A percentile compares a stretch with the other conserved stretches of the same genome.
These are phyloP conservation scores for Dactylellina haptotyla DNA, from an alignment of 2,329 filamentous ascomycete species.

Conservation along the genomic window DNA sequence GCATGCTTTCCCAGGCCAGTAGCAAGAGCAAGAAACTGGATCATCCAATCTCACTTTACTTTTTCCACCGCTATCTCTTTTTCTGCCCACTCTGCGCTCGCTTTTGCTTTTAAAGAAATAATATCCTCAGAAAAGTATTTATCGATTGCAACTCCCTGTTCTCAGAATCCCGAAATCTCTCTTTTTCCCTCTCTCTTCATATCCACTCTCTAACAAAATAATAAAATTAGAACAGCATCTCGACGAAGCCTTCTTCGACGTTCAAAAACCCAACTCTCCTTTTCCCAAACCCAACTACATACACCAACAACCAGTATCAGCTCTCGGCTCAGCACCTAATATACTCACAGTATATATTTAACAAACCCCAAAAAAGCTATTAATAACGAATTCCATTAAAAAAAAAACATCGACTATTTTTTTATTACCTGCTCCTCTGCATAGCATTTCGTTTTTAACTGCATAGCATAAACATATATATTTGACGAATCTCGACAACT, in stretches of 20 bases:
- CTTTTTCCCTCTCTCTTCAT: conserved; percentile 11
- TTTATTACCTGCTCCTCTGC: conserved; percentile 13
- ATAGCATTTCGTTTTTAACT: conserved; percentile 18
- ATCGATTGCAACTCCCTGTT: conserved; percentile 53
- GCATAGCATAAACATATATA: conserved; percentile 17
- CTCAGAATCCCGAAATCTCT: conserved; percentile 32
- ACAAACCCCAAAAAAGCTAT: conserved; percentile 30
- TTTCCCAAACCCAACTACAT: conserved; percentile 33
- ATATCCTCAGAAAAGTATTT: conserved; percentile 53
- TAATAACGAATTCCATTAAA: conserved; percentile 51
- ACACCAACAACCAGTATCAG: conserved; percentile 17
- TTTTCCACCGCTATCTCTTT: conserved; percentile 33
- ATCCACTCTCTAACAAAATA: conserved; percentile 34
- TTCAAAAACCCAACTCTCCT: conserved; percentile 38
- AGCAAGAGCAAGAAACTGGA: conserved; percentile 53
- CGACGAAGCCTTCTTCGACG: conserved; percentile 18
- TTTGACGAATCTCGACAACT: conserved; percentile 24
- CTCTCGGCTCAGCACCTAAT: not conserved
- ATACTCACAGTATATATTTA: no score
- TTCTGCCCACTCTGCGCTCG: conserved; percentile 18
- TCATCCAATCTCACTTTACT: conserved; percentile 52
- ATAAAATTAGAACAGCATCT: conserved; percentile 28
- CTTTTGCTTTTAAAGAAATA: conserved; percentile 48
- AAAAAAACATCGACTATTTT: conserved; percentile 3
- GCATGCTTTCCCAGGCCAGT: conserved; percentile 53